A percentile compares a stretch with the other conserved stretches of the same genome.
phyloP scores from a whole-genome alignment of 108 stramenopile species.

The Discostella stelligeroides region DNA sequence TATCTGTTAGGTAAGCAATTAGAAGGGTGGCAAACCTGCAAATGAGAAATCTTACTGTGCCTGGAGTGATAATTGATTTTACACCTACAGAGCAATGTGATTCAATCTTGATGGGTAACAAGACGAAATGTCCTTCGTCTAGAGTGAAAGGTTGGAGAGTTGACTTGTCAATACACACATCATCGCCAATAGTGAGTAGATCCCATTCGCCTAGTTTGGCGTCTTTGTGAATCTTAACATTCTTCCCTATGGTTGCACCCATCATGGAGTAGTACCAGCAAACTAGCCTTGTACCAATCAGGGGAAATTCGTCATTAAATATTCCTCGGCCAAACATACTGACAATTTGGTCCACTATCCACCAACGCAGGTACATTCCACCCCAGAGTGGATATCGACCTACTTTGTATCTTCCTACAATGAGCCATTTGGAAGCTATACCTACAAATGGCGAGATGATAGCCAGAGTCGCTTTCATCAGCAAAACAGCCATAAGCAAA shows the following conservation, averaged over 20 bases:
- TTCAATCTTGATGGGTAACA: slow-evolving; percentile 60
- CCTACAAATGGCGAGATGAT: slow-evolving; percentile 63
- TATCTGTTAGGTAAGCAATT: slow-evolving; percentile 43
- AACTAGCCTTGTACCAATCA: too few relatives aligned
- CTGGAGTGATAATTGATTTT: slow-evolving; percentile 66
- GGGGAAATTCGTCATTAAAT: too few relatives aligned
- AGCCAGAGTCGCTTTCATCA: too few relatives aligned
- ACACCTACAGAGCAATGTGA: slow-evolving; percentile 50
- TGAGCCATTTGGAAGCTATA: slow-evolving; percentile 57
- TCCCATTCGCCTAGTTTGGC: slow-evolving; percentile 72
- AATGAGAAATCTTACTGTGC: too few relatives aligned
- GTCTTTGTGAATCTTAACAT: slow-evolving; percentile 46
- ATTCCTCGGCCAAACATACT: too few relatives aligned
- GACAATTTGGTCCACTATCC: slow-evolving; percentile 72
- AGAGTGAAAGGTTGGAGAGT: slow-evolving; percentile 61
- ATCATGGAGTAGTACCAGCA: slow-evolving; percentile 55
- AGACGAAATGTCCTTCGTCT: slow-evolving; percentile 66
- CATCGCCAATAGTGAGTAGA: slow-evolving; percentile 55
- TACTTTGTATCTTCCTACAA: slow-evolving; percentile 59
- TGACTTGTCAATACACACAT: slow-evolving; percentile 55
- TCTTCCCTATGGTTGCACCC: slow-evolving; percentile 61
- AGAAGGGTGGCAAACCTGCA: too few relatives aligned
- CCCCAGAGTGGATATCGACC: slow-evolving; percentile 62
- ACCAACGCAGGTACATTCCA: slow-evolving; percentile 68
- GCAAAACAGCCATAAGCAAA: slow-evolving; percentile 49